Evolutionary conservation across 345 rosid species (phyloP).

Genomic region (Salix koriyanagi): DNA sequence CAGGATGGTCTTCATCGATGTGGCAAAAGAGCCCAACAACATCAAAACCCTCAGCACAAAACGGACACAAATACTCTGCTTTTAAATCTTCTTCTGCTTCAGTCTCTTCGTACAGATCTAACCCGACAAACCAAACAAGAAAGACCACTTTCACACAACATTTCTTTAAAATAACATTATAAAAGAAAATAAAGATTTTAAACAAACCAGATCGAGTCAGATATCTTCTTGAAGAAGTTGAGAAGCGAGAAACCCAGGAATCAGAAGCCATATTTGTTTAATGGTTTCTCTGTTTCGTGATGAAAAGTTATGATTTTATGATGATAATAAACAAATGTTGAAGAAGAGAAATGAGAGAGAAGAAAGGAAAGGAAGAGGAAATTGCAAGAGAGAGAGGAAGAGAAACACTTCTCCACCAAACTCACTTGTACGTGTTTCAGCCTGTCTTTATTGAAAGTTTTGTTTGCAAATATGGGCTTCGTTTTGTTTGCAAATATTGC

Average conservation of each 20-base stretch:
- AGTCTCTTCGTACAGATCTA: slow-evolving; percentile 57
- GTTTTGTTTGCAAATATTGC: not conserved
- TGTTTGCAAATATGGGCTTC: not conserved
- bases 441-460: not conserved
- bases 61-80: slow-evolving; percentile 68
- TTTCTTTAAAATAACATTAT: not conserved
- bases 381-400: slow-evolving; percentile 2
- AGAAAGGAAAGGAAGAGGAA: slow-evolving; percentile 15
- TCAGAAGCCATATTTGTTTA: slow-evolving; percentile 35
- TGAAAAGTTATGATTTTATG: not conserved
- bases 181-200: not conserved
- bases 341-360: not conserved
- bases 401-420: slow-evolving; percentile 27
- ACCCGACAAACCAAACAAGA: not conserved
- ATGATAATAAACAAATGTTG: not conserved
- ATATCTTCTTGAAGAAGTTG: slow-evolving; percentile 39
- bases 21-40: slow-evolving; percentile 87
- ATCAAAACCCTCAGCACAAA: slow-evolving; percentile 78
- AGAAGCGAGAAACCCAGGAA: slow-evolving; percentile 39
- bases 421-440: slow-evolving; percentile 13
- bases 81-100: slow-evolving; percentile 62
- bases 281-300: not conserved
- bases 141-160: not conserved
- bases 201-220: slow-evolving; percentile 42
- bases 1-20: slow-evolving; percentile 83